phyloP scores from a whole-genome alignment of 257 asterid species.

The Scutellaria barbata region DNA sequence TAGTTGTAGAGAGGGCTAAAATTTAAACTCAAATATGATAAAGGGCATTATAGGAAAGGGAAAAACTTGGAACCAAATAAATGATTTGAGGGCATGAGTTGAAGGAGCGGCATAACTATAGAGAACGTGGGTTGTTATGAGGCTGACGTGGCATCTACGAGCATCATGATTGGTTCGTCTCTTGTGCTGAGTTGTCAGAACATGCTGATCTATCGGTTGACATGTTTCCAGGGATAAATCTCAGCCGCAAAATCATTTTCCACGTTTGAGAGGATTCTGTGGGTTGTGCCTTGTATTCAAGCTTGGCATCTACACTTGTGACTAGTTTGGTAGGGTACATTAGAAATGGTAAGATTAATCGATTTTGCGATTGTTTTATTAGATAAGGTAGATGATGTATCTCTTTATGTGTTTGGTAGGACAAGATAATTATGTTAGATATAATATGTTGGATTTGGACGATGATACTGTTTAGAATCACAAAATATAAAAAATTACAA shows the following conservation, averaged over 20 bases:
- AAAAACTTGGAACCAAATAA: conserved; percentile 11
- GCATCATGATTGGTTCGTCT: conserved; percentile 55
- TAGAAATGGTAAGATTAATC: no score
- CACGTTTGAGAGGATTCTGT: background rate
- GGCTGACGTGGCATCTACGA: conserved; percentile 51
- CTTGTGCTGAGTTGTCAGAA: conserved; percentile 46
- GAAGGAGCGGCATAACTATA: conserved; percentile 27
- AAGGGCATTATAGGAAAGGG: conserved; percentile 39
- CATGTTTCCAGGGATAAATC: conserved; percentile 31
- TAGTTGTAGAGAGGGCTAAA: no score
- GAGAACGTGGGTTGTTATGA: conserved; percentile 43
- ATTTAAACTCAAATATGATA: no score
- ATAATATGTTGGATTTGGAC: no score
- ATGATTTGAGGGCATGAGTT: conserved; percentile 37
- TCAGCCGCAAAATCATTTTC: conserved; percentile 39
- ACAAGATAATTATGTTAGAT: no score
- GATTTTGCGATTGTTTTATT: no score
- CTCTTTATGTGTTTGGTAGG: no score
- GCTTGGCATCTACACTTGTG: conserved; percentile 24
- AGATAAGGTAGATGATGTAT: no score
- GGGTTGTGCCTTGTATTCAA: conserved; percentile 30
- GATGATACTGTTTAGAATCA: no score
- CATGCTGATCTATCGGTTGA: conserved; percentile 38
- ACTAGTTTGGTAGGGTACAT: no score
- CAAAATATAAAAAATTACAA: no score